phyloP scores from a whole-genome alignment of 2,329 filamentous ascomycete genomes.

The Bipolaris zeicola region DNA sequence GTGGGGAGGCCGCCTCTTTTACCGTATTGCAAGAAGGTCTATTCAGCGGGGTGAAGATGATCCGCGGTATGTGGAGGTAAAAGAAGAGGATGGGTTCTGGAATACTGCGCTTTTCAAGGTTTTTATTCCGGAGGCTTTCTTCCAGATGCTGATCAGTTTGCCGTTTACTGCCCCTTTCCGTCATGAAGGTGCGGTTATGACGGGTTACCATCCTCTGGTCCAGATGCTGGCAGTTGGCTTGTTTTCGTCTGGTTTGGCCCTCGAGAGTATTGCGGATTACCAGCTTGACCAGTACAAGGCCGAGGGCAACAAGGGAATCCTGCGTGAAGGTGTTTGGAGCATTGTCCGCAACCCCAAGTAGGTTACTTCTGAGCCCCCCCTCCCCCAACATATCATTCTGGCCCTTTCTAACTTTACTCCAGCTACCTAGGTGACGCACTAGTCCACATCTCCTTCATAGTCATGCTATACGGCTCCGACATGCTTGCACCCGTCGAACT shows the following conservation, averaged over 20 bases:
- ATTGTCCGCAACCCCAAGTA: constrained; percentile 67
- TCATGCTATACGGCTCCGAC: constrained; percentile 61
- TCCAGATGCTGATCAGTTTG: constrained; percentile 62
- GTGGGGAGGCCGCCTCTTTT: constrained; percentile 64
- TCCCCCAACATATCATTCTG: background rate
- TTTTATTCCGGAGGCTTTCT: constrained; percentile 64
- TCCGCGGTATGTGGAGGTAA: constrained; percentile 59
- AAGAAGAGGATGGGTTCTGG: constrained; percentile 63
- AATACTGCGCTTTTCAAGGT: constrained; percentile 59
- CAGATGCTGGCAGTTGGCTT: constrained; percentile 57
- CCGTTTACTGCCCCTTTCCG: constrained; percentile 63
- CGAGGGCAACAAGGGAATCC: constrained; percentile 50
- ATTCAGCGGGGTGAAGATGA: constrained; percentile 61
- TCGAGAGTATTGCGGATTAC: constrained; percentile 63
- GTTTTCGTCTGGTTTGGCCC: constrained; percentile 61
- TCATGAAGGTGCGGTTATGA: constrained; percentile 48
- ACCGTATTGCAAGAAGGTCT: constrained; percentile 58
- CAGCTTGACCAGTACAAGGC: constrained; percentile 60
- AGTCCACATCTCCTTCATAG: constrained; percentile 64
- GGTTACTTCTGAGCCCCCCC: constrained; percentile 24
- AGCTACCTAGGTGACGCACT: constrained; percentile 67
- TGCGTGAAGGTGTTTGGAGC: constrained; percentile 65
- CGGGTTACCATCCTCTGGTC: constrained; percentile 45
- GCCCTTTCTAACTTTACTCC: constrained; percentile 2
- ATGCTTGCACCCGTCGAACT: constrained; percentile 61